Base-by-base conservation (phyloP, 768 basidiomycete species). In the Termitomyces sp. region DNA sequence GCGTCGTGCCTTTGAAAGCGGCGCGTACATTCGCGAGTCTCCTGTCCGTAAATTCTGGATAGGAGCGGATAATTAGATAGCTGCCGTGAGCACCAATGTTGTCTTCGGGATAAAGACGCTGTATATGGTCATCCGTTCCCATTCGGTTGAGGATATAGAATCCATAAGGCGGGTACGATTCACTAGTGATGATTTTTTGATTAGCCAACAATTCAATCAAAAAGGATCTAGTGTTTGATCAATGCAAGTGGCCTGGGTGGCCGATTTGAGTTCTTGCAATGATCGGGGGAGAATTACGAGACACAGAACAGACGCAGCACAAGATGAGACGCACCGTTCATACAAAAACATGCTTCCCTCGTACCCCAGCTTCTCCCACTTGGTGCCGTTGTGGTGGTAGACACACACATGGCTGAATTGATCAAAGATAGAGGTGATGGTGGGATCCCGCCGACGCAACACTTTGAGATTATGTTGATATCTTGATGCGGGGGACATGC, bases 261-360 rank as follows among this genome's bases (percentile, higher is more conserved):
- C 14, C 13, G 13, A 16, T 14, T 8, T 13, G 3, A 16, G 1
- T 26, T 45, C 22, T 4, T 46, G 22, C 13, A 18, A 18, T 28
- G 6, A n/a, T n/a, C 8, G 40, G 18, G n/a, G 38, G 18, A 40
- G 38, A 38, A 36, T 8, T 13, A n/a, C 32, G 4, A 45, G 16
- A n/a, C 22, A 8, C 14, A 51, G 16, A 22, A 16, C 35, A 50
- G 1, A 36, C 51, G 14, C 20, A 42, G 46, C 18, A 42, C 46
- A 4, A 51, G 24, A 35, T 26, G 5, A 55, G 56, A 76, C 82
- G 63, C 63, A 91, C 90, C 90, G 78, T 74, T 93, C 90, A 65
- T 88, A 91, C 63, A 94, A 75, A 73, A 94, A 93, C 85, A 93
- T 90, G 72, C 83, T 87, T n/a, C 91, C 92, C 69, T 94, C 91